phyloP scores from a whole-genome alignment of 2,329 filamentous ascomycete genomes.

The Chalaropsis ovoidea region DNA sequence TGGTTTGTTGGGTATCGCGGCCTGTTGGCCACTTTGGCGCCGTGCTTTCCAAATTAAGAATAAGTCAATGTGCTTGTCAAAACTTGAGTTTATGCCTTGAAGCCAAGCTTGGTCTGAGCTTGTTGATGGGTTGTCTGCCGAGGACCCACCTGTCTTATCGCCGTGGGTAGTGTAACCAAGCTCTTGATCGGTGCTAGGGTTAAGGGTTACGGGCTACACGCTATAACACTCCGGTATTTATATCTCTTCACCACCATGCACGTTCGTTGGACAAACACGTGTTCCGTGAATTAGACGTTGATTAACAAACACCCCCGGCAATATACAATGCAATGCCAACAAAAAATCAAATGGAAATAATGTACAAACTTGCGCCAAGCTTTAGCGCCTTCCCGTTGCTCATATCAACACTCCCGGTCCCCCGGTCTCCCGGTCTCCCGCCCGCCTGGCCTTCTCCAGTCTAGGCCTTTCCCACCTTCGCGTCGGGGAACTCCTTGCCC shows the following conservation, averaged over 20 bases:
- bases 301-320: not conserved
- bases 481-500: conserved; percentile 25
- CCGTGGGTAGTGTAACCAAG: too few species aligned
- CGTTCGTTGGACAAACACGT: not conserved
- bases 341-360: conserved; percentile 9
- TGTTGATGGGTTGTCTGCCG: too few species aligned
- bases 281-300: not conserved
- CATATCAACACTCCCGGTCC: too few species aligned
- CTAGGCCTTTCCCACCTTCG: conserved; percentile 2
- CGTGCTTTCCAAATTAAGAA: not conserved
- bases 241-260: not conserved
- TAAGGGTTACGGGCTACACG: too few species aligned
- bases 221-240: too few species aligned
- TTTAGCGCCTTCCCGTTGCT: not conserved
- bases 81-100: not conserved
- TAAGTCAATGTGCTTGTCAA: not conserved
- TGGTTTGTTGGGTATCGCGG: not conserved
- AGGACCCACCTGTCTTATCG: too few species aligned
- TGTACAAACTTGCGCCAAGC: conserved; percentile 7
- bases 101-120: too few species aligned
- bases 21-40: too few species aligned
- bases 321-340: not conserved
- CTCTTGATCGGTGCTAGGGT: too few species aligned
- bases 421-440: too few species aligned
- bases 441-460: not conserved